These are phyloP conservation scores for Brasenia schreberi DNA, from an alignment of 164 flowering plant species.

Conservation along the genomic window DNA sequence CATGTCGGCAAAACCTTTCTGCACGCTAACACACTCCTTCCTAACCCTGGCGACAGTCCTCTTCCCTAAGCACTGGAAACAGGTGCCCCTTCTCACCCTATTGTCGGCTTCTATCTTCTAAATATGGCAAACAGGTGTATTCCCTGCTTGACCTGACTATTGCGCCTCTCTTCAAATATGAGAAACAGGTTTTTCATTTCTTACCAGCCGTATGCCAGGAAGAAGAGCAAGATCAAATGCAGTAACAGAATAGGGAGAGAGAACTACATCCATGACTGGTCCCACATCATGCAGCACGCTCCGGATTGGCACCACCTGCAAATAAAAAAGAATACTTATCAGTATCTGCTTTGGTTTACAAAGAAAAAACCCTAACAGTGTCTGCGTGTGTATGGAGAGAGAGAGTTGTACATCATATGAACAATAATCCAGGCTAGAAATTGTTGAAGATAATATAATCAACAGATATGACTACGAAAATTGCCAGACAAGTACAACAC, in stretches of 20 bases:
- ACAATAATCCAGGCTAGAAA: no score
- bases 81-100: no score
- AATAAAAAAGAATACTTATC: not conserved
- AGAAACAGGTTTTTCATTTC: not conserved
- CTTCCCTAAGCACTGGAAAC: no score
- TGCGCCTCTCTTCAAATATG: not conserved
- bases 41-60: no score
- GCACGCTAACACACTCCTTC: no score
- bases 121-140: no score
- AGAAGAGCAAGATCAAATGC: conserved; percentile 41
- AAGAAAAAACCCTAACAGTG: not conserved
- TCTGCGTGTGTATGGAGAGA: not conserved
- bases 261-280: conserved; percentile 27
- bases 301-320: conserved; percentile 39
- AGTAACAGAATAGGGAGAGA: conserved; percentile 55
- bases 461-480: no score
- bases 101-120: no score
- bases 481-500: no score
- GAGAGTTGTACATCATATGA: not conserved
- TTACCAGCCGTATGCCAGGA: conserved; percentile 10
- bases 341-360: not conserved
- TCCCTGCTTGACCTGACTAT: not conserved
- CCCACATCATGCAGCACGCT: conserved; percentile 28
- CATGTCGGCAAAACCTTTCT: no score
- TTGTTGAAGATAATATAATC: no score